Conservation (phyloP, 73 alveolate genomes). For the Loxodes magnus region DNA sequence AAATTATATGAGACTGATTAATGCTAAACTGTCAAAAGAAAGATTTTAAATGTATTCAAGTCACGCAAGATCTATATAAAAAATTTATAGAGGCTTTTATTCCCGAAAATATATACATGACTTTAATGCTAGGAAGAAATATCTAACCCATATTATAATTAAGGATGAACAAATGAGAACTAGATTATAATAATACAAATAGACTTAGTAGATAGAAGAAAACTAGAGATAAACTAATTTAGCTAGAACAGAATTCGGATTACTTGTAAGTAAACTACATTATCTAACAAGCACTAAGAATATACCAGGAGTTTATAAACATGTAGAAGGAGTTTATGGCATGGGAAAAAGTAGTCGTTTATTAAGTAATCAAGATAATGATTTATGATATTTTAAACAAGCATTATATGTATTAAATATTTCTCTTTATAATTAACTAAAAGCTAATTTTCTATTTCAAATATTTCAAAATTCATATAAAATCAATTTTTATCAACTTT, state of each 20-base stretch:
- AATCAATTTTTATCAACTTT: too few relatives aligned
- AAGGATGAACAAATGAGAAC: conserved; percentile 31
- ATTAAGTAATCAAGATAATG: too few relatives aligned
- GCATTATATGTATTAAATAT: too few relatives aligned
- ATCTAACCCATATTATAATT: conserved; percentile 23
- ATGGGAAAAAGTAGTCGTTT: too few relatives aligned
- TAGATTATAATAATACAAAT: conserved; percentile 19
- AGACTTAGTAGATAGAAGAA: not conserved
- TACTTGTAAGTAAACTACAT: conserved; percentile 56
- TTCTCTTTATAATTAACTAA: too few relatives aligned
- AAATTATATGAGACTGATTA: not conserved
- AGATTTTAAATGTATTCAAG: not conserved
- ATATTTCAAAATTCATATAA: too few relatives aligned
- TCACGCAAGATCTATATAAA: not conserved
- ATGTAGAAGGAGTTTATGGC: conserved; percentile 9
- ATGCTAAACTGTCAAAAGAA: not conserved
- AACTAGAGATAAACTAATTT: conserved; percentile 29
- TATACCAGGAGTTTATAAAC: not conserved
- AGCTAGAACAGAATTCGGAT: conserved; percentile 46
- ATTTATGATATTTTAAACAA: too few relatives aligned
- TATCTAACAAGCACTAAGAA: conserved; percentile 14
- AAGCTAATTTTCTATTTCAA: too few relatives aligned
- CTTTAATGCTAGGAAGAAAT: conserved; percentile 46
- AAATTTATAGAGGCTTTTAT: conserved; percentile 37
- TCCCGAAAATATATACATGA: conserved; percentile 50